A percentile compares a stretch with the other conserved stretches of the same genome.
Conservation (phyloP, 345 rosid species). For the Sisymbrium altissimum region DNA sequence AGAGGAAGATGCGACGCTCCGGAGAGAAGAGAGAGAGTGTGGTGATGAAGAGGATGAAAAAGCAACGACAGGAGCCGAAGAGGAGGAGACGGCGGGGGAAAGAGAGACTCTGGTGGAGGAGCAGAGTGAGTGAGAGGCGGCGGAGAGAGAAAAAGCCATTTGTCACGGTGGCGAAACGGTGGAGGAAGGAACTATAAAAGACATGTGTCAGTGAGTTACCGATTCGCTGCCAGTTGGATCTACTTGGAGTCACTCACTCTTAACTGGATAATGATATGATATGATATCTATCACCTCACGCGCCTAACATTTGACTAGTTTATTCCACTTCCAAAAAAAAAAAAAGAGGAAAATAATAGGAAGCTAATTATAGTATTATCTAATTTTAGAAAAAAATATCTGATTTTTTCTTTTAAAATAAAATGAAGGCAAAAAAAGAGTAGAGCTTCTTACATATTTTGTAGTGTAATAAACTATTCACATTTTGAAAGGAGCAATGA, state of each 20-base stretch:
- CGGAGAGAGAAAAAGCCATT: constrained; percentile 61
- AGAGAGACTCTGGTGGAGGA: constrained; percentile 42
- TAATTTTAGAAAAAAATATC: too few species aligned
- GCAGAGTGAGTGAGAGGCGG: constrained; percentile 54
- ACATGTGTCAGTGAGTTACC: constrained; percentile 5
- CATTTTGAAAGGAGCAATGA: too few species aligned
- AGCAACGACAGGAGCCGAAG: constrained; percentile 27
- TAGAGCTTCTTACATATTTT: too few species aligned
- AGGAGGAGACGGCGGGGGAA: constrained; percentile 25
- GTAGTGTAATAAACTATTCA: too few species aligned
- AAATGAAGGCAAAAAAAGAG: too few species aligned
- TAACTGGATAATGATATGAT: constrained; percentile 24
- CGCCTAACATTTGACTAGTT: not conserved
- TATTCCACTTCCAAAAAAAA: too few species aligned
- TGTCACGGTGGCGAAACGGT: constrained; percentile 19
- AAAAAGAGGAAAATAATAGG: too few species aligned
- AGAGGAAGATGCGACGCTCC: constrained; percentile 51
- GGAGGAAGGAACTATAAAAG: not conserved
- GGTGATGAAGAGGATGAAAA: constrained; percentile 21
- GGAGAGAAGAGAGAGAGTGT: constrained; percentile 43
- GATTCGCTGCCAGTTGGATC: constrained; percentile 13
- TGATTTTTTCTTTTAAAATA: too few species aligned
- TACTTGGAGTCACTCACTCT: constrained; percentile 15
- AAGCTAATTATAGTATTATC: too few species aligned
- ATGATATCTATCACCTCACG: constrained; percentile 12